Evolutionary conservation across 2,329 filamentous ascomycete genomes (phyloP).

Genomic region (Fusarium euwallaceae): DNA sequence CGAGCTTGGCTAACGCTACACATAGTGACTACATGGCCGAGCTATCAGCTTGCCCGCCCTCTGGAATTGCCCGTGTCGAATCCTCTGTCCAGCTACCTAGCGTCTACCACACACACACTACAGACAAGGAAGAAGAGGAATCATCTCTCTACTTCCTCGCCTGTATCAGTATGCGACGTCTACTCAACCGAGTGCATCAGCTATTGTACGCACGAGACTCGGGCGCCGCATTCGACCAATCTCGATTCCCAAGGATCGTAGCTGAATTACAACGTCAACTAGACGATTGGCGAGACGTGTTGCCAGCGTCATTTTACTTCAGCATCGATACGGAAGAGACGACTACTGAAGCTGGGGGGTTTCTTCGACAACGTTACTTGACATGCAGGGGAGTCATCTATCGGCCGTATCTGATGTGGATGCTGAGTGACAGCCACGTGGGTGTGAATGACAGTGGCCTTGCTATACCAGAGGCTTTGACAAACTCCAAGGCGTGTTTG

Average conservation of each 20-base stretch:
- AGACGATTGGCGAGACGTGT: slow-evolving; percentile 62
- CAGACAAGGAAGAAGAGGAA: slow-evolving; percentile 56
- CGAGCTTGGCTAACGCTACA: neutral
- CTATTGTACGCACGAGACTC: slow-evolving; percentile 62
- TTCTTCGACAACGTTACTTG: slow-evolving; percentile 64
- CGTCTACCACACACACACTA: slow-evolving; percentile 59
- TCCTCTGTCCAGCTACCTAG: slow-evolving; percentile 63
- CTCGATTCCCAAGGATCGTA: slow-evolving; percentile 62
- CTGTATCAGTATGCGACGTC: slow-evolving; percentile 64
- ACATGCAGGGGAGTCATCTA: slow-evolving; percentile 67
- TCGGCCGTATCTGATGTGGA: slow-evolving; percentile 64
- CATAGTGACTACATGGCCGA: slow-evolving; percentile 65
- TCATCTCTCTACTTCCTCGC: slow-evolving; percentile 67
- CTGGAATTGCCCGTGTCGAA: slow-evolving; percentile 64
- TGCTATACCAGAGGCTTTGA: slow-evolving; percentile 52
- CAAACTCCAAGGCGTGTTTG: slow-evolving; percentile 59
- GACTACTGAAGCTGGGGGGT: slow-evolving; percentile 59
- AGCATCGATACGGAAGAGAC: slow-evolving; percentile 49
- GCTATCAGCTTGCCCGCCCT: slow-evolving; percentile 63
- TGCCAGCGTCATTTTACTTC: slow-evolving; percentile 59
- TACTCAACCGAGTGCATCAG: slow-evolving; percentile 63
- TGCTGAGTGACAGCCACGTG: slow-evolving; percentile 55
- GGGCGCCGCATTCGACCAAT: slow-evolving; percentile 59
- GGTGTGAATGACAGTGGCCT: slow-evolving; percentile 42
- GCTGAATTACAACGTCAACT: slow-evolving; percentile 63